phyloP scores from a whole-genome alignment of 306 rosid species.

The Medicago arabica region DNA sequence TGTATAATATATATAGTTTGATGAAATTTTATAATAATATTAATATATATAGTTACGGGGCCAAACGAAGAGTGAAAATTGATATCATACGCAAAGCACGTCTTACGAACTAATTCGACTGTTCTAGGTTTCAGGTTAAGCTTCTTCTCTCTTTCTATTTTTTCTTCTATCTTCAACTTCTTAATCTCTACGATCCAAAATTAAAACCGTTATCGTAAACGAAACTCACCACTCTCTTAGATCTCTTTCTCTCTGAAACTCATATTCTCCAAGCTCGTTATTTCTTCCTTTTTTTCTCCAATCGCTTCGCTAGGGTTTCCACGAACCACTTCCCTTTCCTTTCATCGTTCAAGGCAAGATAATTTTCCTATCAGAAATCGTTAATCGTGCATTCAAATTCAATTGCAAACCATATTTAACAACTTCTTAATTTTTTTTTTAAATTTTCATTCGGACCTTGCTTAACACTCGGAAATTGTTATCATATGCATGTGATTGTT shows the following conservation, averaged over 20 bases:
- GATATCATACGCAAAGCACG: slow-evolving; percentile 15
- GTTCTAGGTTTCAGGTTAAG: slow-evolving; percentile 29
- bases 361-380: not conserved
- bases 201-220: slow-evolving; percentile 6
- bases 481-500: slow-evolving; percentile 8
- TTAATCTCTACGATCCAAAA: slow-evolving; percentile 6
- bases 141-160: slow-evolving; percentile 16
- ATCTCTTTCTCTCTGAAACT: slow-evolving; percentile 6
- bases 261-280: not conserved
- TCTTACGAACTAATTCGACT: not conserved
- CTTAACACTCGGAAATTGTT: not conserved
- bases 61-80: too few species aligned
- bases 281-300: slow-evolving; percentile 1
- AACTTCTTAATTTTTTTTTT: not conserved
- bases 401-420: not conserved
- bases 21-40: too few species aligned
- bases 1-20: too few species aligned
- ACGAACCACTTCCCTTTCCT: not conserved
- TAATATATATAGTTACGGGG: too few species aligned
- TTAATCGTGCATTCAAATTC: slow-evolving; percentile 8
- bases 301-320: slow-evolving; percentile 29
- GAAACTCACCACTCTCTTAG: not conserved
- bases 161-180: slow-evolving; percentile 2
- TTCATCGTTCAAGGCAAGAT: slow-evolving; percentile 5
- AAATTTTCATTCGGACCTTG: not conserved